Evolutionary conservation across 2,329 filamentous ascomycete species (phyloP).

Genomic region (Penicillium rolfsii): DNA sequence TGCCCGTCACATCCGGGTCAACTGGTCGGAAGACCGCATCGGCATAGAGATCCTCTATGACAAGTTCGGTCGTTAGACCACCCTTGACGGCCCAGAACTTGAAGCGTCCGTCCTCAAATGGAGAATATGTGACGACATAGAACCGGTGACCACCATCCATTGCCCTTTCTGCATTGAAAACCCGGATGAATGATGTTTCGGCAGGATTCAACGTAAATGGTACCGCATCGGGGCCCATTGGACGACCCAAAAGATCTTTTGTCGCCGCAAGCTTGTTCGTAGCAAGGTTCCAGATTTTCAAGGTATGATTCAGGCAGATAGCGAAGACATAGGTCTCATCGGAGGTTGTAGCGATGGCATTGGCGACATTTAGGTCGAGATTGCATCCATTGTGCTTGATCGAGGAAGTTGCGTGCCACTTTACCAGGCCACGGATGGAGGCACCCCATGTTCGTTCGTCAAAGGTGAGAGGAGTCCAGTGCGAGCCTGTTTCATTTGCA

Average conservation of each 20-base stretch:
- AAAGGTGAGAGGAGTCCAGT: slow-evolving; percentile 52
- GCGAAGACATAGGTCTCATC: slow-evolving; percentile 66
- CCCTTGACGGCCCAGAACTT: slow-evolving; percentile 85
- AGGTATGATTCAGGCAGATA: slow-evolving; percentile 82
- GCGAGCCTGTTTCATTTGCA: slow-evolving; percentile 35
- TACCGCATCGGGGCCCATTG: slow-evolving; percentile 67
- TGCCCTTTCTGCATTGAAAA: slow-evolving; percentile 63
- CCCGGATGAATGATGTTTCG: slow-evolving; percentile 74
- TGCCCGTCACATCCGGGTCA: slow-evolving; percentile 63
- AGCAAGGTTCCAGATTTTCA: slow-evolving; percentile 88
- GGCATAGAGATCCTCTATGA: slow-evolving; percentile 73
- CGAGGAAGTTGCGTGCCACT: slow-evolving; percentile 48
- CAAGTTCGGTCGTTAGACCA: slow-evolving; percentile 58
- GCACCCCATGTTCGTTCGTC: slow-evolving; percentile 54
- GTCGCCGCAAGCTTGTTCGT: slow-evolving; percentile 76
- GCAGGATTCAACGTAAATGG: slow-evolving; percentile 78
- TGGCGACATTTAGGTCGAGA: slow-evolving; percentile 49
- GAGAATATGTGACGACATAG: slow-evolving; percentile 80
- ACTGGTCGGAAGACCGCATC: slow-evolving; percentile 66
- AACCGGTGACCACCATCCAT: slow-evolving; percentile 55
- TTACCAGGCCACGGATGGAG: slow-evolving; percentile 53
- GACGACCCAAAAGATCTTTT: slow-evolving; percentile 74
- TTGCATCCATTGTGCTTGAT: slow-evolving; percentile 47
- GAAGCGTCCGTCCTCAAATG: slow-evolving; percentile 84
- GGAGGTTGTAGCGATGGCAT: slow-evolving; percentile 50